These are phyloP conservation scores for Euphorbia peplus DNA, from an alignment of 345 rosid genomes.

Conservation along the genomic window DNA sequence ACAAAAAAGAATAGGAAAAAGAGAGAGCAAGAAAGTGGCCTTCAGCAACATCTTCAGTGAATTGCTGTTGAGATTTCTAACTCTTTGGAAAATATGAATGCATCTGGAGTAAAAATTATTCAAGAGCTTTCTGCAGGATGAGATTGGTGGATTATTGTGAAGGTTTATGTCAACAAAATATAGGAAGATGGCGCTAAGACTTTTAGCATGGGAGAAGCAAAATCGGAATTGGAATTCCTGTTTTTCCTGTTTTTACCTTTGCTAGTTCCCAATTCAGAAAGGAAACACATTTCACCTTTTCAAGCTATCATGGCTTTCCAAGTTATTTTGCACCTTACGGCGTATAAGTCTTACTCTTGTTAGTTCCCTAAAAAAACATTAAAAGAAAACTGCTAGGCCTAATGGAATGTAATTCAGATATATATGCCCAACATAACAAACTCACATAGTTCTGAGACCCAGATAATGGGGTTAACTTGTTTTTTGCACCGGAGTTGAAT, in stretches of 20 bases:
- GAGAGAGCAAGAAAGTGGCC: background rate
- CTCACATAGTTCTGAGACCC: background rate
- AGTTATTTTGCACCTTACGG: background rate
- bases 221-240: background rate
- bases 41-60: background rate
- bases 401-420: background rate
- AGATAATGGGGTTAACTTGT: background rate
- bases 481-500: background rate
- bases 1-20: background rate
- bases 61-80: background rate
- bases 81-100: background rate
- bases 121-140: background rate
- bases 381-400: background rate
- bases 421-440: background rate
- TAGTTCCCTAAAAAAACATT: background rate
- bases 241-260: background rate
- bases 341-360: background rate
- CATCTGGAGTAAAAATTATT: background rate
- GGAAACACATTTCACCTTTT: background rate
- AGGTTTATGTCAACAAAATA: background rate
- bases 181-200: background rate
- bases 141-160: background rate
- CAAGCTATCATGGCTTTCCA: background rate
- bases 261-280: background rate
- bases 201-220: background rate